Percentiles rank a stretch among this genome's conserved stretches.
Conservation (phyloP, 495 filamentous ascomycete genomes). For the Aspergillus conjunctus region DNA sequence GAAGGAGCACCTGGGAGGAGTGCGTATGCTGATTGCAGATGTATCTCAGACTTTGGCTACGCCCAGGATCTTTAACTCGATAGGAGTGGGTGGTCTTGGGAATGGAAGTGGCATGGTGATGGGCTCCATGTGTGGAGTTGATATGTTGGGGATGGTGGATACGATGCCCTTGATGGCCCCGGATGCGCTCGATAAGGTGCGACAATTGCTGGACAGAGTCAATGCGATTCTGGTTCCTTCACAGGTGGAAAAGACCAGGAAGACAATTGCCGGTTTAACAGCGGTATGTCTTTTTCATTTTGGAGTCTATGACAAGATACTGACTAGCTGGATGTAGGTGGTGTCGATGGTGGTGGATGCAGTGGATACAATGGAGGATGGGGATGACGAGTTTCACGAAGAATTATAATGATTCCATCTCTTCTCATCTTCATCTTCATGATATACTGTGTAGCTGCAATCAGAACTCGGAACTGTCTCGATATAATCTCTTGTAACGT, state of each 20-base stretch:
- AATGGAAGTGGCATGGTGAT: not conserved
- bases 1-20: not conserved
- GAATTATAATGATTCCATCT: conserved; percentile 3
- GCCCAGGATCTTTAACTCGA: not conserved
- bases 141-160: not conserved
- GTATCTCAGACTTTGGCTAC: not conserved
- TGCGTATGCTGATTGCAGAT: not conserved
- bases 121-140: not conserved
- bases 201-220: conserved; percentile 20
- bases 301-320: not conserved
- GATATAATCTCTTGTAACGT: not conserved
- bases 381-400: conserved; percentile 1
- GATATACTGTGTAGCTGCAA: too few relatives aligned
- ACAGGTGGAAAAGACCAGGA: not conserved
- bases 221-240: conserved; percentile 37
- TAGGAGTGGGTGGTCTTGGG: not conserved
- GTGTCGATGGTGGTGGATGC: conserved; percentile 18
- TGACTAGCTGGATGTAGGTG: not conserved
- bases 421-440: too few relatives aligned
- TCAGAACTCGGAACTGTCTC: too few relatives aligned
- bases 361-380: conserved; percentile 2
- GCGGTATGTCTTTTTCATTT: not conserved
- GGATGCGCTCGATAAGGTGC: not conserved
- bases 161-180: not conserved
- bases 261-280: not conserved